A percentile compares a stretch with the other conserved stretches of the same genome.
These are phyloP conservation scores for Fusarium ramigenum DNA, from an alignment of 2,329 filamentous ascomycete genomes.

Conservation along the genomic window DNA sequence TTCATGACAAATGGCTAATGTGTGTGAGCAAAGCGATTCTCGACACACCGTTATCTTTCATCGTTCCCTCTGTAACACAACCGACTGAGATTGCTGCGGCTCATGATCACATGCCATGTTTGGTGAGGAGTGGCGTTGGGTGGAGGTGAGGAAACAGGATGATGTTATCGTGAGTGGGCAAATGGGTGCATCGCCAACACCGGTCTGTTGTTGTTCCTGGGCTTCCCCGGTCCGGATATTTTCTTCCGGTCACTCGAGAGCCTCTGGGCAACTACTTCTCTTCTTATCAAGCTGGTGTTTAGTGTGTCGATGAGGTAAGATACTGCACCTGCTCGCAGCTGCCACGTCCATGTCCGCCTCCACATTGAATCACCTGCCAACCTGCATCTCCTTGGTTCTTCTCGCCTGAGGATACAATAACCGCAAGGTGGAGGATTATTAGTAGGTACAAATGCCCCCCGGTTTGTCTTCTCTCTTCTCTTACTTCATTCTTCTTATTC, in stretches of 20 bases:
- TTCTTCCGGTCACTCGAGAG: conserved; percentile 8
- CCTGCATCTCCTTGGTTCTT: conserved; percentile 13
- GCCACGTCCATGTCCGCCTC: conserved; percentile 32
- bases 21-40: conserved; percentile 9
- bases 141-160: background rate
- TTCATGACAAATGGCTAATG: conserved; percentile 2
- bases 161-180: conserved; percentile 13
- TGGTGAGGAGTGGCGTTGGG: background rate
- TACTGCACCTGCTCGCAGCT: conserved; percentile 36
- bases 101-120: conserved; percentile 16
- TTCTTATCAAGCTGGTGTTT: background rate
- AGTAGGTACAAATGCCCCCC: conserved; percentile 2
- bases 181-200: background rate
- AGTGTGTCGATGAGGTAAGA: background rate
- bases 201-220: conserved; percentile 7
- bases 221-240: background rate
- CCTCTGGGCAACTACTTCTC: background rate
- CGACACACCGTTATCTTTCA: conserved; percentile 20
- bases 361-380: conserved; percentile 27
- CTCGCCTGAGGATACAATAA: conserved; percentile 36
- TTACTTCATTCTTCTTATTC: conserved; percentile 19
- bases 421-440: background rate
- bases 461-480: background rate
- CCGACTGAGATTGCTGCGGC: background rate
- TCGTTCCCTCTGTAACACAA: conserved; percentile 3